phyloP scores from a whole-genome alignment of 352 stramenopile genomes.

The Blastocystis hominis region DNA sequence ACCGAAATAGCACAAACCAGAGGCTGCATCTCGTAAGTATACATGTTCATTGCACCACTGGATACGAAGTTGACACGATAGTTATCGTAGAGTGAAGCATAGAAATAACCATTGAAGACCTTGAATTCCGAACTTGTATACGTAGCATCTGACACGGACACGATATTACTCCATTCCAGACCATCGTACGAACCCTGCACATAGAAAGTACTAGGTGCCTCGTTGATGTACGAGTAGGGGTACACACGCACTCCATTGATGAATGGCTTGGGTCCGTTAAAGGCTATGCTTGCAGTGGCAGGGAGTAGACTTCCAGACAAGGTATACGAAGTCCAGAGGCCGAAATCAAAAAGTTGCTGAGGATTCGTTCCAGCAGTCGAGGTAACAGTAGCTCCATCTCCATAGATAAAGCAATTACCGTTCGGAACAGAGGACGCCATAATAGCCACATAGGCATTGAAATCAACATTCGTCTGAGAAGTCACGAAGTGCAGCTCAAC shows the following conservation, averaged over 20 bases:
- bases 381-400: background rate
- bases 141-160: background rate
- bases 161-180: background rate
- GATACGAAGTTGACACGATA: background rate
- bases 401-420: background rate
- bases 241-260: slow-evolving; percentile 5
- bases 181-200: background rate
- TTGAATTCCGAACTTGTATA: background rate
- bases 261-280: background rate
- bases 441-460: background rate
- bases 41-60: background rate
- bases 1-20: background rate
- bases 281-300: background rate
- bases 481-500: background rate
- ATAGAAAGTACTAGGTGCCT: background rate
- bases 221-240: background rate
- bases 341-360: background rate
- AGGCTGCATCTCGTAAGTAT: background rate
- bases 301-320: background rate
- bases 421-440: background rate
- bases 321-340: background rate
- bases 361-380: background rate
- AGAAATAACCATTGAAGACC: background rate
- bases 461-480: background rate
- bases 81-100: background rate